Base-by-base conservation (phyloP, 176 grass and related monocot genomes). In the Avena atlantica region DNA sequence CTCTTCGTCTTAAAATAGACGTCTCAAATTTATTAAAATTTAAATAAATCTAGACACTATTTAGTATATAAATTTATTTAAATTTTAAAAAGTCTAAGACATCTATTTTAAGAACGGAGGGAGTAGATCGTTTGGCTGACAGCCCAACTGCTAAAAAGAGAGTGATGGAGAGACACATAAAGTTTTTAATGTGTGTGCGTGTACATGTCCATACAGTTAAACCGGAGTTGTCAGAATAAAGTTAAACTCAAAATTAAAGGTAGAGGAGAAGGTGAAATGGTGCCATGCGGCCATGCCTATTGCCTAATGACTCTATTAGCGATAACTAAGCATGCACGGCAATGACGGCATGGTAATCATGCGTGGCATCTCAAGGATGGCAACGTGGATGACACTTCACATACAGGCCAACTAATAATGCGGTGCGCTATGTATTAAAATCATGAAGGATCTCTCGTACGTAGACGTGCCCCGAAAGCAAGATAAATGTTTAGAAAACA, bases 341-440 rank as follows among this genome's bases (percentile, higher is more conserved):
- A 8, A 23, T 20, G 58, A 61, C n/a, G 56, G 57, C 58, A 8
- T 60, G 58, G 58, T 9, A 21, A 21, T 21, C 20, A 60, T 60
- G 8, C 57, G 21, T 44, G 31, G 31, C 31, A 34, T 34, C 31
- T 34, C 9, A 61, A 61, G 20, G n/a, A 23, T 8, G 20, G 20
- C n/a, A 60, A 61, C 59, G 59, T 61, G n/a, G 59, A 61, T 61
- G 59, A 61, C 60, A 63, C 60, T 63, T 63, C 5, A 63, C 60
- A 9, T 61, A 61, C 5, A 14, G 13, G 0, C 60, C 21, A 24
- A 63, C 60, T 25, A 63, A 63, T 25, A 63, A 63, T 21, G 58
- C 58, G 20, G 58, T 61, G 58, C 21, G 58, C 20, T 61, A 12
- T 61, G 59, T 23, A 61, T 61, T 61, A 10, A 24, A 62, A 62